phyloP scores from a whole-genome alignment of 768 basidiomycete genomes.

The Tulasnella sp. region DNA sequence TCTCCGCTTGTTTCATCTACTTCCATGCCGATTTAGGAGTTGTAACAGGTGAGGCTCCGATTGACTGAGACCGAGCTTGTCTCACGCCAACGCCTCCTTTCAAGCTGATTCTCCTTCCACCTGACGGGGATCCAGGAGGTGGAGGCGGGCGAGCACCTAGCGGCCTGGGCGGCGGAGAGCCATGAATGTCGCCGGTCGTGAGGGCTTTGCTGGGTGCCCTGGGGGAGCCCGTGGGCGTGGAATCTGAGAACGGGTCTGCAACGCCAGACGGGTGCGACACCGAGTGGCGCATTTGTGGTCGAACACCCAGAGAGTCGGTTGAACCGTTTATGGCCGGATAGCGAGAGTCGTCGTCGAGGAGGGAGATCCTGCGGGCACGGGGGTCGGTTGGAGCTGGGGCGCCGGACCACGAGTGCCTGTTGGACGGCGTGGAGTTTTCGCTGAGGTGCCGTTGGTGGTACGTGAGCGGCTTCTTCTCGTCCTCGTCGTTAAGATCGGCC shows the following conservation, averaged over 20 bases:
- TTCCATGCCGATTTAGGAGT: not conserved
- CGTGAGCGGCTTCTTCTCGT: not conserved
- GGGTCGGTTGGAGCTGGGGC: not conserved
- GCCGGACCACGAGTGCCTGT: not conserved
- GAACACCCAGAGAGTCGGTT: not conserved
- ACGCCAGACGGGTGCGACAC: not conserved
- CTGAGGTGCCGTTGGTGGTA: not conserved
- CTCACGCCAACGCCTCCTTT: not conserved
- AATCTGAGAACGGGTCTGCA: not conserved
- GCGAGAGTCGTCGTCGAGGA: constrained; percentile 10
- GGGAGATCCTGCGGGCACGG: not conserved
- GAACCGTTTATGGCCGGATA: not conserved
- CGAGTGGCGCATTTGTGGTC: not conserved
- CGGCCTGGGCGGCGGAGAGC: not conserved
- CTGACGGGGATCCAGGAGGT: not conserved
- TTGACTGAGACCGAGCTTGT: too few species aligned
- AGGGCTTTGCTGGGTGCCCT: not conserved
- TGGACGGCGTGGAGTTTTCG: not conserved
- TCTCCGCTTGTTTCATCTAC: not conserved
- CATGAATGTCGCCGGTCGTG: not conserved
- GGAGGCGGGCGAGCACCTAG: not conserved
- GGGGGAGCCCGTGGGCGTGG: not conserved
- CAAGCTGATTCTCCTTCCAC: constrained; percentile 1
- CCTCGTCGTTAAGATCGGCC: not conserved
- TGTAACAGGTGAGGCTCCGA: not conserved